Evolutionary conservation across 1,284 basidiomycete species (phyloP), one percentile per base, ranked within the genome.

Genomic region (Farysia itapuensis): DNA sequence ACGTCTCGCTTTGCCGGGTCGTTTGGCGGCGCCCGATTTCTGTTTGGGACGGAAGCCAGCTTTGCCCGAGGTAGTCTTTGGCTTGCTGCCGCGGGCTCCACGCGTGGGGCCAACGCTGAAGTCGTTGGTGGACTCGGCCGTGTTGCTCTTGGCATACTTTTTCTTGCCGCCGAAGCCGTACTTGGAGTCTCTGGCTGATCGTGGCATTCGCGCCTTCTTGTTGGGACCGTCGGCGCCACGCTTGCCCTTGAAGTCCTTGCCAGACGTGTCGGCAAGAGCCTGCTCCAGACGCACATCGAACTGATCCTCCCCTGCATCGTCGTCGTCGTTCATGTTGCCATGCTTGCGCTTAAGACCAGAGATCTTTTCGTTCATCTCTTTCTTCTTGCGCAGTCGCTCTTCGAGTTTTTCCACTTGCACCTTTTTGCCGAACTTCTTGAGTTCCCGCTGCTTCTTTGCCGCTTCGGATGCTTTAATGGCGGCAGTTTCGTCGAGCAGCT

Each of bases 381-480:
- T 92, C 83, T 92, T 83, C 64, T 80, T 80, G 59, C 78, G 74
- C 75, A 89, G 84, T 34, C 90, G 79, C 80, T 90, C 86, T 74
- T 86, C 85, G 67, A 86, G 80, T 79, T 89, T 89, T 79, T 91
- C 88, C 41, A 86, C 79, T 79, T 93, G 90, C 18, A 97, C 91
- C 79, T 96, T 90, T 78, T 97, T 97, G 36, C 94, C 94, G 73
- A 90, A 95, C 82, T 97, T 97, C 81, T 97, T 97, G 53, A 91
- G 87, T 74, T 96, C 89, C 39, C 94, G 83, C 79, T 96, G 89
- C 72, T 86, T 87, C 70, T 89, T 85, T 72, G 91, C 93, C 44
- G 90, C 88, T 75, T 97, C 93, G 50, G 86, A 84, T 75, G 88
- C 89, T 79, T 96, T 93, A 74, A 97, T 92, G 2, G 84, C 82